Base-by-base conservation (phyloP, 2,329 filamentous ascomycete species). In the Aotearoamyces nothofagi region DNA sequence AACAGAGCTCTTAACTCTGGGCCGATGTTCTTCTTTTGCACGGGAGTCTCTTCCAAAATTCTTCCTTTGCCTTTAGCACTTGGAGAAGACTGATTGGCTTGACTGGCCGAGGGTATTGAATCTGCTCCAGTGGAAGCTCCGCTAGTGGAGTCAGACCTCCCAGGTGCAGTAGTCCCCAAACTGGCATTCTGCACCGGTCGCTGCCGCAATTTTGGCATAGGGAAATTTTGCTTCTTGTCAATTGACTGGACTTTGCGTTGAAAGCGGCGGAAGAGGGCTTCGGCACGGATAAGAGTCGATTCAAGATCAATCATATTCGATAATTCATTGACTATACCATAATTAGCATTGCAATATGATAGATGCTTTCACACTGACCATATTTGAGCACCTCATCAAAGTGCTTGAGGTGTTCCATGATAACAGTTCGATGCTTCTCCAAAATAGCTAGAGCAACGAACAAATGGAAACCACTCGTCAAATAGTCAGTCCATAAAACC, bases 311-410 rank as follows among this genome's bases (percentile, higher is more conserved):
- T 96, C 2, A 78, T 92, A 39, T 78, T 79, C 4, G 83, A 92
- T 1, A 98, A 69, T 50, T 98, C 90, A 48, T 98, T 98, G 44
- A 98, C 83, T 90, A 30, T 9, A 5, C 11, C 9, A 4, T 4
- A 13, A 8, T 27, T 30, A 16, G 10, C 14, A 10, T 12, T 29
- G n/a, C 9, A 20, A 19, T 29, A 33, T 10, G 32, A 11, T 22
- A 26, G 26, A 19, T 9, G 15, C 10, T 3, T 15, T 5, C 12
- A 14, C 15, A 60, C 76, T 32, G 67, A 87, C 81, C 66, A 48
- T 96, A 98, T 61, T 98, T 98, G 15, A 98, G 59, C 17, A 98
- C 83, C 53, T 98, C 92, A 39, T 98, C 90, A 55, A 98, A 98
- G 43, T 87, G 81, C 48, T 83, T 70, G 15, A 98, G 59, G 53